phyloP scores from a whole-genome alignment of 1,139 yeast genomes.

The Pichia sp. region DNA sequence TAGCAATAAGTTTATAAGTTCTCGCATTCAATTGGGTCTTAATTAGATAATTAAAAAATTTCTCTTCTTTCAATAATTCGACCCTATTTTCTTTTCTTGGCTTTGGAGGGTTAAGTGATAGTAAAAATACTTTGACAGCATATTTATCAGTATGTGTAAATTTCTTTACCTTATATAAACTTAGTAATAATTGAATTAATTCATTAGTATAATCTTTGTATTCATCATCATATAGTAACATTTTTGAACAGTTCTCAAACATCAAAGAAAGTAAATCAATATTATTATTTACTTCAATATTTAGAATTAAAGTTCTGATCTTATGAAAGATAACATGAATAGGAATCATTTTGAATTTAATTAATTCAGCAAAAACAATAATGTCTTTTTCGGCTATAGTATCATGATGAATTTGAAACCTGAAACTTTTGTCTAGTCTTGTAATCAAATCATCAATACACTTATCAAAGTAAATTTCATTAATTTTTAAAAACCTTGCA shows the following conservation, averaged over 20 bases:
- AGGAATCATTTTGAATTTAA: constrained; percentile 74
- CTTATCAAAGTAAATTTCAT: constrained; percentile 44
- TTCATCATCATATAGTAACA: constrained; percentile 56
- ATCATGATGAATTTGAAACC: constrained; percentile 51
- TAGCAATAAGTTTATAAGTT: constrained; percentile 34
- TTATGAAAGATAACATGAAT: constrained; percentile 66
- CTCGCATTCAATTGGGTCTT: constrained; percentile 43
- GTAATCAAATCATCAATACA: constrained; percentile 51
- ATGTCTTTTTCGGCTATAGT: constrained; percentile 51
- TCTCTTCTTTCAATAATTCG: constrained; percentile 37
- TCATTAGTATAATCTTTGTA: constrained; percentile 55
- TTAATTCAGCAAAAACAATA: constrained; percentile 64
- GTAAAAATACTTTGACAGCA: constrained; percentile 55
- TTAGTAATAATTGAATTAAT: constrained; percentile 52
- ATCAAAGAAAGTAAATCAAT: constrained; percentile 60
- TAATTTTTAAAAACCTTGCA: constrained; percentile 64
- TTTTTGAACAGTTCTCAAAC: constrained; percentile 71
- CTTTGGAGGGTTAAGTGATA: constrained; percentile 57
- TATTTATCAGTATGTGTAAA: constrained; percentile 52
- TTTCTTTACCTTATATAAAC: constrained; percentile 45
- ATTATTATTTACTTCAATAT: constrained; percentile 47
- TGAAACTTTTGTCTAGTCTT: constrained; percentile 53
- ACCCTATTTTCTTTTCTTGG: constrained; percentile 23
- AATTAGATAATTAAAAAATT: constrained; percentile 45
- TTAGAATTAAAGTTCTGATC: constrained; percentile 49